Base-by-base conservation (phyloP, 202 grass and related monocot genomes). In the Setaria italica region DNA sequence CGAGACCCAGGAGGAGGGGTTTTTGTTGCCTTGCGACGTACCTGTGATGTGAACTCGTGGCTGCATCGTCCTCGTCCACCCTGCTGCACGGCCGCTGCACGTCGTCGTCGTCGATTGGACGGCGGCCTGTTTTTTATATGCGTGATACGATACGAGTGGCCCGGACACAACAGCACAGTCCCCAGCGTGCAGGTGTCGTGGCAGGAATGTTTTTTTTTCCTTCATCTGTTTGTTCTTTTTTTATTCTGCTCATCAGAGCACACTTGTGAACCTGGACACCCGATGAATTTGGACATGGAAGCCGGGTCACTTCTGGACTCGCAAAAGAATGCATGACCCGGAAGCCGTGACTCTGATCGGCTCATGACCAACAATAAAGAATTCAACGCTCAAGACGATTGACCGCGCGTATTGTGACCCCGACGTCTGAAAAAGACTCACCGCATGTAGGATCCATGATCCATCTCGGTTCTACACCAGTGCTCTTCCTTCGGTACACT, bases 11-110 rank as follows among this genome's bases (percentile, higher is more conserved):
- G 25, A 45, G 21, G 19, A 3, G 29, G 51, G 37, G 14, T 45
- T 59, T 21, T 74, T 67, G 77, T 63, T 87, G 48, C 17, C 15
- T 75, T 75, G 49, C 59, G 21, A 80, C 37, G 15, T 56, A 39
- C 56, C 25, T 11, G 9, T 37, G 25, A 80, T 16, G 57, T 49
- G 19, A 37, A 34, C 47, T 33, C 46, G 25, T 49, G 69, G 68
- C 39, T 50, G 50, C 17, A 6, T 63, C 84, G 30, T 16, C 84
- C 6, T 29, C 57, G 25, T 32, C 11, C 11, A 4, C 10, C 11
- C 9, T 9, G 9, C 11, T 10, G 58, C n/a, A 60, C 57, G 51
- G 11, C 9, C 12, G 6, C 29, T 17, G 16, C 43, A 66, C 43
- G 39, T 41, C 64, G 39, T 19, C 43, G 39, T 41, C 64, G 39